Evolutionary conservation across 257 asterid genomes (phyloP).

Genomic region (Penstemon davidsonii): DNA sequence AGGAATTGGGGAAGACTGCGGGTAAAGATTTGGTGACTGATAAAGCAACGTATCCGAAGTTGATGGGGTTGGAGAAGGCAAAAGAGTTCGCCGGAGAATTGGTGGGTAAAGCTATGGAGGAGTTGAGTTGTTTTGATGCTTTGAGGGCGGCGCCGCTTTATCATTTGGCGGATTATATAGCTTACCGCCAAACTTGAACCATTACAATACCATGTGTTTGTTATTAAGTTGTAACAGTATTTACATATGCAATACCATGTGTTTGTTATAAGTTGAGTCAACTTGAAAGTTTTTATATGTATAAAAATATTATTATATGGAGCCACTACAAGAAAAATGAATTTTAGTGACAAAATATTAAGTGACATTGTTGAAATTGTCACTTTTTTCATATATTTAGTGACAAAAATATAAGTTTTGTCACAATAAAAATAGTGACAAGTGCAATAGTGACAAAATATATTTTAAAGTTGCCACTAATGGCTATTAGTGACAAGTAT

Average conservation of each 20-base stretch:
- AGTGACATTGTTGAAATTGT: no score
- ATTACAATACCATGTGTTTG: neutral
- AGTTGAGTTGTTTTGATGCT: slow-evolving; percentile 52
- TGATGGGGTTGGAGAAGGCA: slow-evolving; percentile 65
- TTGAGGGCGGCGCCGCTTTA: slow-evolving; percentile 59
- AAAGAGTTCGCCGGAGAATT: slow-evolving; percentile 44
- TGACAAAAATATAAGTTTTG: no score
- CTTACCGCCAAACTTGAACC: slow-evolving; percentile 48
- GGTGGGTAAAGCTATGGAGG: slow-evolving; percentile 52
- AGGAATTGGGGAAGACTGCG: slow-evolving; percentile 66
- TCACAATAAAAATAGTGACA: no score
- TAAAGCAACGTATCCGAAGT: slow-evolving; percentile 69
- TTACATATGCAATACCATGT: neutral
- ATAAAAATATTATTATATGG: no score
- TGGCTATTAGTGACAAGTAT: no score
- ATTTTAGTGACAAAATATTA: no score
- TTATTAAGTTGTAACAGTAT: no score
- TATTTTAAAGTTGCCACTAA: no score
- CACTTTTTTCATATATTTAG: no score
- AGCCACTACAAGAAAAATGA: no score
- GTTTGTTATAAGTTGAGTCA: neutral
- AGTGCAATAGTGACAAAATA: no score
- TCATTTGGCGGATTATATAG: slow-evolving; percentile 62
- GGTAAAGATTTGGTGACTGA: slow-evolving; percentile 56
- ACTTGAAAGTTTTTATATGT: no score